Base-by-base conservation (phyloP, 768 basidiomycete genomes). In the Termitomyces sp. region DNA sequence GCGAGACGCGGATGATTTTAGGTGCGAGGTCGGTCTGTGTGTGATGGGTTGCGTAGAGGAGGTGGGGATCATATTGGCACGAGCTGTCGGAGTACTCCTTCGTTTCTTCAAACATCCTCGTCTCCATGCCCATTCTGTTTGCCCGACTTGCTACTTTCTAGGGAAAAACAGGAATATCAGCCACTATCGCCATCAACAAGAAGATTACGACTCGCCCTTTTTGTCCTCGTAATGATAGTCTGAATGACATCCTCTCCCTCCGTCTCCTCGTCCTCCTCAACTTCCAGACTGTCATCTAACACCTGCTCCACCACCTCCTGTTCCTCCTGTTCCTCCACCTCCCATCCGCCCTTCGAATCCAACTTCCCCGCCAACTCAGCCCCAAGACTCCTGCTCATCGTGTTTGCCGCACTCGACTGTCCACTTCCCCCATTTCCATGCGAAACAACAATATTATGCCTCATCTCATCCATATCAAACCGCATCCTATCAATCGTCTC, bases 401-500 rank as follows among this genome's bases (percentile, higher is more conserved):
- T 87, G 46, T 81, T 83, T 37, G 74, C 74, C 17, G 72, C 76
- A 67, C 86, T 92, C 46, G 75, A 77, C 51, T 64, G 68, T 37
- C 79, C 81, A 53, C 80, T 82, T 14, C 75, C 73, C 0, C 76
- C 71, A 12, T 74, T 73, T 0, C 77, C 72, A 12, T 75, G 76
- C 12, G 71, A 69, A 45, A 68, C 73, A 43, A 75, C 71, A 5
- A 78, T 76, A 51, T 72, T 76, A 56, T 76, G 84, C 45, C 94
- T 81, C 80, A 96, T 84, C 74, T 96, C 94, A 66, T 98, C 95
- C 81, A 98, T 86, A 68, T 98, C 96, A 65, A 89, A 96, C 37
- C 92, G 82, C 84, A 97, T 88, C 51, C 94, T 83, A 71, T 97
- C 95, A 66, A 98, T 98, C 2, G 95, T 97, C 79, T 98, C 96